phyloP scores from a whole-genome alignment of 2,329 filamentous ascomycete species.

The Fusarium dlaminii region DNA sequence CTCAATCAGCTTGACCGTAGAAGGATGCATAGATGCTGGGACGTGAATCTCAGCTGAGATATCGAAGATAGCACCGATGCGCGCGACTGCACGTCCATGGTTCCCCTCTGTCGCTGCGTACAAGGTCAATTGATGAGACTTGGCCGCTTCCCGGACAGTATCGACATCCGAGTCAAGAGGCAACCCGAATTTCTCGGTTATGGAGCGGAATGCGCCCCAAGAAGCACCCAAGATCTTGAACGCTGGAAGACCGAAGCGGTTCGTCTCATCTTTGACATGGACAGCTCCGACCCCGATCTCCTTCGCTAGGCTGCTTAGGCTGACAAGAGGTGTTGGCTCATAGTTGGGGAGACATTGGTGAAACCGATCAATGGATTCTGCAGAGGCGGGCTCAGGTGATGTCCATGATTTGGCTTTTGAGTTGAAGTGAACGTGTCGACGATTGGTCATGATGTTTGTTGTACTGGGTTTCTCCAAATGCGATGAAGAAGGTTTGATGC shows the following conservation, averaged over 20 bases:
- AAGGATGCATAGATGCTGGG: slow-evolving; percentile 63
- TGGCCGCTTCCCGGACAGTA: slow-evolving; percentile 50
- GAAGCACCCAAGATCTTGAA: slow-evolving; percentile 86
- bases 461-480: not conserved
- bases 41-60: slow-evolving; percentile 70
- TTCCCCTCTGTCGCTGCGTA: slow-evolving; percentile 80
- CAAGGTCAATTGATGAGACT: slow-evolving; percentile 51
- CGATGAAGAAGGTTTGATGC: not conserved
- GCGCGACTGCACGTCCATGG: slow-evolving; percentile 76
- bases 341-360: slow-evolving; percentile 69
- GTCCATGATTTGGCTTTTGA: slow-evolving; percentile 26
- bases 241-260: slow-evolving; percentile 73
- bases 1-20: slow-evolving; percentile 64
- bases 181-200: slow-evolving; percentile 57
- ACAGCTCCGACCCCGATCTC: slow-evolving; percentile 67
- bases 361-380: slow-evolving; percentile 52
- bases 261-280: slow-evolving; percentile 76
- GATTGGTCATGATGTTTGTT: slow-evolving; percentile 30
- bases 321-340: slow-evolving; percentile 60
- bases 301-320: slow-evolving; percentile 62
- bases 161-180: slow-evolving; percentile 54
- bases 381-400: slow-evolving; percentile 1
- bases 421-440: slow-evolving; percentile 41
- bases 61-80: slow-evolving; percentile 70
- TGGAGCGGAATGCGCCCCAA: slow-evolving; percentile 72